These are phyloP conservation scores for Rhododendron simsii DNA, from an alignment of 148 eudicot species.

Conservation along the genomic window DNA sequence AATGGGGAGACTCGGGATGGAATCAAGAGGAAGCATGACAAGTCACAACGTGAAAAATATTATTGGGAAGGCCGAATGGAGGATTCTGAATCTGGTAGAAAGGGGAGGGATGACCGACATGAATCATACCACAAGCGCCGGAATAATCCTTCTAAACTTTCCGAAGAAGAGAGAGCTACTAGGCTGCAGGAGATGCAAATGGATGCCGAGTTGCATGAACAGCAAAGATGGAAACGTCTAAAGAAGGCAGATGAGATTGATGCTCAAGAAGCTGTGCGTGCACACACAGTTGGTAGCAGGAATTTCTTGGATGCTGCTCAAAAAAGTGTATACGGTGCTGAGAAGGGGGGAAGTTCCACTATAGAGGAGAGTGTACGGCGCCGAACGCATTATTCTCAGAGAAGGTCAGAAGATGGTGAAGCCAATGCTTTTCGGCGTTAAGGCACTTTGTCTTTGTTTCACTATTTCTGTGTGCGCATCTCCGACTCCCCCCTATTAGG, in stretches of 20 bases:
- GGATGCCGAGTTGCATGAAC: conserved; percentile 92
- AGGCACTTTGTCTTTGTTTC: neutral
- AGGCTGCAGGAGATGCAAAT: conserved; percentile 77
- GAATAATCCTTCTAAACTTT: conserved; percentile 43
- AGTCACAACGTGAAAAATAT: conserved; percentile 21
- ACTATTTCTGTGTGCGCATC: neutral
- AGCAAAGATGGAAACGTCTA: conserved; percentile 81
- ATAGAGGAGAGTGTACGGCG: conserved; percentile 94
- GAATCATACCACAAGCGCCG: conserved; percentile 40
- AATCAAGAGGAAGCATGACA: conserved; percentile 24
- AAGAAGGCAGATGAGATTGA: conserved; percentile 84
- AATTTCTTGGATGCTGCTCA: conserved; percentile 73
- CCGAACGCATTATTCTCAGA: conserved; percentile 74
- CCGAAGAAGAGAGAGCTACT: conserved; percentile 91
- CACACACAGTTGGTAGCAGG: conserved; percentile 28
- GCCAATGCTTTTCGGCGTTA: conserved; percentile 84
- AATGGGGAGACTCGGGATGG: conserved; percentile 1
- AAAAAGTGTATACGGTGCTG: conserved; percentile 85
- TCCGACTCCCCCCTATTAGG: neutral
- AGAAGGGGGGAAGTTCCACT: conserved; percentile 82
- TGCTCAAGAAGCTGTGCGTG: conserved; percentile 56
- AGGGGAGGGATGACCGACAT: conserved; percentile 21
- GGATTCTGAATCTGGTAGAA: conserved; percentile 16
- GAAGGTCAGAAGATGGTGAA: conserved; percentile 53
- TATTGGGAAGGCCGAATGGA: conserved; percentile 17